phyloP scores from a whole-genome alignment of 352 stramenopile genomes.

The Globisporangium okanoganense region DNA sequence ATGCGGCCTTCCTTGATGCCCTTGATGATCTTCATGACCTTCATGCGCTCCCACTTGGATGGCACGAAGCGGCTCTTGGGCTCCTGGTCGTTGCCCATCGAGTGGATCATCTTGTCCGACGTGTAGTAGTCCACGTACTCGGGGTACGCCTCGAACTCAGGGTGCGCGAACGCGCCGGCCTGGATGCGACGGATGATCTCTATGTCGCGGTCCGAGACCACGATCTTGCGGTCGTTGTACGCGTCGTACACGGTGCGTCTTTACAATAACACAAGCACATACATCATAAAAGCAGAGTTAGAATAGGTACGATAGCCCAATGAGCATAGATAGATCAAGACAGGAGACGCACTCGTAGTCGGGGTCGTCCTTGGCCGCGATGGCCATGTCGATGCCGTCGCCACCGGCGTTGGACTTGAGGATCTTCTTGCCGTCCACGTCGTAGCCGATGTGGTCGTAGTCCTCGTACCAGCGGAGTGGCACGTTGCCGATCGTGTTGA shows the following conservation, averaged over 20 bases:
- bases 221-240: slow-evolving; percentile 98
- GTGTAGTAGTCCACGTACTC: slow-evolving; percentile 90
- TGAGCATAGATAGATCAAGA: not conserved
- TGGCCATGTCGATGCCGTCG: slow-evolving; percentile 89
- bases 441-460: slow-evolving; percentile 99
- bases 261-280: not conserved
- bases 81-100: slow-evolving; percentile 84
- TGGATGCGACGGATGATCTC: slow-evolving; percentile 98
- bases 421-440: slow-evolving; percentile 96
- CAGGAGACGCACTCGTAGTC: slow-evolving; percentile 86
- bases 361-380: slow-evolving; percentile 85
- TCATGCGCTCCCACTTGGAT: slow-evolving; percentile 97
- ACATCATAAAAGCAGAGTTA: slow-evolving; percentile 14
- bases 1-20: slow-evolving; percentile 96
- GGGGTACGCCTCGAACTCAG: slow-evolving; percentile 90
- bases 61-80: slow-evolving; percentile 95
- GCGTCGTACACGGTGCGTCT: slow-evolving; percentile 97
- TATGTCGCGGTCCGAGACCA: slow-evolving; percentile 95
- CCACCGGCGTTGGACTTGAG: slow-evolving; percentile 86
- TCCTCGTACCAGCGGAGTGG: slow-evolving; percentile 99
- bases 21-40: slow-evolving; percentile 96
- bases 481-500: slow-evolving; percentile 98
- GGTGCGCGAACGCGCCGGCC: slow-evolving; percentile 87
- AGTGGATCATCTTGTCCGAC: slow-evolving; percentile 85
- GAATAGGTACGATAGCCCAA: not conserved